Conservation (phyloP, 768 basidiomycete genomes). For the Mycena sanguinolenta region DNA sequence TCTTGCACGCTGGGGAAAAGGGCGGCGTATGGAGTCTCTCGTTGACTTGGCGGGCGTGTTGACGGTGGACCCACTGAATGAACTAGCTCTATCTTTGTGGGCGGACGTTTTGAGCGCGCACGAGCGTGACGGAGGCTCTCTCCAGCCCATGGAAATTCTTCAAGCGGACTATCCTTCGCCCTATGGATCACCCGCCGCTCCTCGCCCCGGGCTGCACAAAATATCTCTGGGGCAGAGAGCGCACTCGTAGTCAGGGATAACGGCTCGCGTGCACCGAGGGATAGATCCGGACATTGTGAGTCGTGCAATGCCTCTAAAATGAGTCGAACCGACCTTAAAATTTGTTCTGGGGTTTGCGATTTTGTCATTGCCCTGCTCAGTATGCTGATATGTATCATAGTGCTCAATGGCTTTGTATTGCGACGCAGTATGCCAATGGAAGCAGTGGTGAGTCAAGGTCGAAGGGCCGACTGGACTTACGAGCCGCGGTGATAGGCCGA, state of each 20-base stretch:
- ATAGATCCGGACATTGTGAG: neutral
- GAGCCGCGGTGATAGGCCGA: too few relatives aligned
- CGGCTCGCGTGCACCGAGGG: constrained; percentile 1
- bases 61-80: constrained; percentile 14
- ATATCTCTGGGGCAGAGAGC: neutral
- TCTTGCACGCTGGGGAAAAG: constrained; percentile 5
- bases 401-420: constrained; percentile 2
- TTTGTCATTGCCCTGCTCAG: neutral
- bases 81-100: neutral
- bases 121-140: neutral
- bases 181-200: constrained; percentile 6
- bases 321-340: constrained; percentile 12
- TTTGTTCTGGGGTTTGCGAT: constrained; percentile 2
- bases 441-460: neutral
- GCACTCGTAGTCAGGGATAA: neutral
- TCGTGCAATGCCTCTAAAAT: constrained; percentile 6
- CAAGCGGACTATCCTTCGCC: constrained; percentile 2
- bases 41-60: constrained; percentile 18
- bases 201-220: neutral
- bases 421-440: constrained; percentile 9
- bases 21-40: constrained; percentile 10
- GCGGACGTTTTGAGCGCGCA: neutral
- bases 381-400: neutral
- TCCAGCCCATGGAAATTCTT: neutral
- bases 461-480: too few relatives aligned